phyloP scores from a whole-genome alignment of 2,329 filamentous ascomycete genomes.

The Fusarium burgessii region DNA sequence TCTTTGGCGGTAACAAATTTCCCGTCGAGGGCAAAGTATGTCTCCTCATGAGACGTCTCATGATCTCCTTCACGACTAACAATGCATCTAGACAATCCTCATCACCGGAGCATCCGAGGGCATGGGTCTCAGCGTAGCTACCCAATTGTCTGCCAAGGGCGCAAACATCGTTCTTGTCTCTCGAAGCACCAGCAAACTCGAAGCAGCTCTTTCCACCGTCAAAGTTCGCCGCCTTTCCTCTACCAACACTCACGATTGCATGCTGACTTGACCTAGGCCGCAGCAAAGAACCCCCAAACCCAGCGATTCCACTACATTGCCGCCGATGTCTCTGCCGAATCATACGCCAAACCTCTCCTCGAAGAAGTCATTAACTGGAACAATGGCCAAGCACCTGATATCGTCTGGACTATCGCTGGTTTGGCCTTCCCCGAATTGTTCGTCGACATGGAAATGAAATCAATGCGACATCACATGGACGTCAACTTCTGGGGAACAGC shows the following conservation, averaged over 20 bases:
- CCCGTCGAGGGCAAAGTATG: conserved; percentile 84
- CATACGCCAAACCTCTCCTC: conserved; percentile 78
- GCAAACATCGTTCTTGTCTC: conserved; percentile 89
- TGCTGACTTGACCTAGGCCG: conserved; percentile 59
- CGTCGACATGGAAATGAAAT: conserved; percentile 75
- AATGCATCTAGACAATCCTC: conserved; percentile 75
- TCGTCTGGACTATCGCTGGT: conserved; percentile 93
- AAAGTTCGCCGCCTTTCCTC: conserved; percentile 59
- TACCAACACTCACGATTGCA: neutral
- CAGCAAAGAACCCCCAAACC: conserved; percentile 70
- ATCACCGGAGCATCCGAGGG: conserved; percentile 94
- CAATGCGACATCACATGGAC: conserved; percentile 84
- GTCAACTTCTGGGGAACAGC: conserved; percentile 90
- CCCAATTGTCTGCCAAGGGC: conserved; percentile 82
- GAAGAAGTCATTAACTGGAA: conserved; percentile 84
- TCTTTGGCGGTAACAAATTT: conserved; percentile 79
- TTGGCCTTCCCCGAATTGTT: conserved; percentile 80
- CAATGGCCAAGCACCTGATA: conserved; percentile 76
- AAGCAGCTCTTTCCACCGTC: conserved; percentile 74
- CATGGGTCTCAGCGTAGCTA: conserved; percentile 83
- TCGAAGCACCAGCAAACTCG: conserved; percentile 80
- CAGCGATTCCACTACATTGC: conserved; percentile 88
- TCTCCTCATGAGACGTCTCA: conserved; percentile 27
- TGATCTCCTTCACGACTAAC: conserved; percentile 22
- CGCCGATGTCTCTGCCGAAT: conserved; percentile 80